Percentiles rank a stretch among this genome's conserved stretches.
phyloP scores from a whole-genome alignment of 495 filamentous ascomycete genomes.

The Letharia columbiana region DNA sequence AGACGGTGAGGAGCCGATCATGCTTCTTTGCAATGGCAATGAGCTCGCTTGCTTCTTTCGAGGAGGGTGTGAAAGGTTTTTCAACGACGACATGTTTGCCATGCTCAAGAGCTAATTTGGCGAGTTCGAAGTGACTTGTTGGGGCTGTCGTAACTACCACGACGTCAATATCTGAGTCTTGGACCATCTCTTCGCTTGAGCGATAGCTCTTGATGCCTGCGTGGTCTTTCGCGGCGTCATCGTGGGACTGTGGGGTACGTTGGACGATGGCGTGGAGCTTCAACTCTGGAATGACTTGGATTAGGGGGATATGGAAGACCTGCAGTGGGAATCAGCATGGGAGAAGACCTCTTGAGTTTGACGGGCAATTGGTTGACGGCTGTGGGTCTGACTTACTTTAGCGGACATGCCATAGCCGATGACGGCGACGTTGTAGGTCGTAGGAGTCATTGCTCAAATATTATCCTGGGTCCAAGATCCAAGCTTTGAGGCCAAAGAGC shows the following conservation, averaged over 20 bases:
- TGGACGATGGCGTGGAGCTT: slow-evolving; percentile 73
- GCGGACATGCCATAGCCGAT: slow-evolving; percentile 72
- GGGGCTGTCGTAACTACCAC: slow-evolving; percentile 71
- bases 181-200: slow-evolving; percentile 51
- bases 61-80: slow-evolving; percentile 78
- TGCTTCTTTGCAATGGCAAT: slow-evolving; percentile 53
- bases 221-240: slow-evolving; percentile 60
- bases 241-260: slow-evolving; percentile 55
- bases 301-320: slow-evolving; percentile 84
- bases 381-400: slow-evolving; percentile 35
- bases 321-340: neutral
- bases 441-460: slow-evolving; percentile 36
- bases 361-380: neutral
- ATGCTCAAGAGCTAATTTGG: slow-evolving; percentile 56
- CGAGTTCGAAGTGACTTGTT: slow-evolving; percentile 60
- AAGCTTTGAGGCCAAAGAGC: neutral
- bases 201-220: slow-evolving; percentile 57
- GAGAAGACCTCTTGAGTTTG: neutral
- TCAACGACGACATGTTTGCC: slow-evolving; percentile 82
- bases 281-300: slow-evolving; percentile 54
- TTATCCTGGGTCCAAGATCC: neutral
- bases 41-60: slow-evolving; percentile 61
- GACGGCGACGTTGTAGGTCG: slow-evolving; percentile 50
- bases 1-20: slow-evolving; percentile 62
- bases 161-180: slow-evolving; percentile 58